Evolutionary conservation across 768 basidiomycete species (phyloP).

Genomic region (Termitomyces sp.): DNA sequence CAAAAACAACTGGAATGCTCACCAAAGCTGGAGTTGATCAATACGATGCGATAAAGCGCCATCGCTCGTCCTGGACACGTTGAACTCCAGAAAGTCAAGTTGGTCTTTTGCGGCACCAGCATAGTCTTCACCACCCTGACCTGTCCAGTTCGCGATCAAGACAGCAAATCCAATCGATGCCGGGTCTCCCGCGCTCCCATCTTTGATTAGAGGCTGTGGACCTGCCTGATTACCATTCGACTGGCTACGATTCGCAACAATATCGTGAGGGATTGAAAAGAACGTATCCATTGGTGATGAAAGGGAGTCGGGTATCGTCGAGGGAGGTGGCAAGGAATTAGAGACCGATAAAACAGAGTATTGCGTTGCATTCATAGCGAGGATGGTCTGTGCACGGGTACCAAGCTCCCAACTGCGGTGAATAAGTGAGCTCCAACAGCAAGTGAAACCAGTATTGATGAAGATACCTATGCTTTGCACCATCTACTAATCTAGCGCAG

Average conservation of each 20-base stretch:
- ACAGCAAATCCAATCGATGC: constrained; percentile 73
- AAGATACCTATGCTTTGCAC: constrained; percentile 32
- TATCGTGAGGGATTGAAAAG: constrained; percentile 44
- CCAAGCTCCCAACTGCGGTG: constrained; percentile 50
- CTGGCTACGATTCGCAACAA: constrained; percentile 42
- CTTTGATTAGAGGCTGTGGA: constrained; percentile 53
- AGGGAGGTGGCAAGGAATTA: constrained; percentile 32
- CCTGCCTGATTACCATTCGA: constrained; percentile 39
- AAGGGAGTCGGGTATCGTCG: constrained; percentile 24
- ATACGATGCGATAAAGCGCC: constrained; percentile 81
- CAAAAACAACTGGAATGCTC: constrained; percentile 15
- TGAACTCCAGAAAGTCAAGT: constrained; percentile 52
- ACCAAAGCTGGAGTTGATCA: constrained; percentile 71
- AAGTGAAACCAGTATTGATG: not conserved
- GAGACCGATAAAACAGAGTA: constrained; percentile 38
- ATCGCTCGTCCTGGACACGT: constrained; percentile 57
- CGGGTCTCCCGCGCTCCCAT: constrained; percentile 71
- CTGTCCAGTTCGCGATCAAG: constrained; percentile 50
- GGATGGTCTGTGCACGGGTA: constrained; percentile 46
- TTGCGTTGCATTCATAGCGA: constrained; percentile 37
- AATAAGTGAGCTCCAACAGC: not conserved
- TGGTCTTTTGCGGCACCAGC: constrained; percentile 61
- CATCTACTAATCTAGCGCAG: constrained; percentile 30
- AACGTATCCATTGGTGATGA: constrained; percentile 44
- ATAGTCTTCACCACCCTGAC: constrained; percentile 45